Base-by-base conservation (phyloP, 75 land plant species). In the Ceratopteris richardii region DNA sequence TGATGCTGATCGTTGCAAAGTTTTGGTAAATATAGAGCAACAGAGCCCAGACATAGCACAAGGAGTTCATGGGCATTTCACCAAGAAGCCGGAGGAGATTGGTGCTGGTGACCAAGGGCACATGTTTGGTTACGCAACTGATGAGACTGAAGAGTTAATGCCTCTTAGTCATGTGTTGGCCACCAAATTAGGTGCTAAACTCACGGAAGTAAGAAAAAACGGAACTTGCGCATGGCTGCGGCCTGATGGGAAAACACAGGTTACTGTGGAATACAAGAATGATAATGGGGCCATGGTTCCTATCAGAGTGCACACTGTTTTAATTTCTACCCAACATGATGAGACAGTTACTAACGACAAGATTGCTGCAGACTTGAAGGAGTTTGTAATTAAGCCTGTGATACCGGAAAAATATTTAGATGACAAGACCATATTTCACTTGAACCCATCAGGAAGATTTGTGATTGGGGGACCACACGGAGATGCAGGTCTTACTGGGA, bases 301-400 rank as follows among this genome's bases (percentile, higher is more conserved):
- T n/a, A n/a, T n/a, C n/a, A 33, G 80, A 0, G 80, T 77, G 28
- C 80, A 77, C 79, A 74, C 72, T 5, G 79, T 76, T 27, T 43
- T 78, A 43, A 78, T 78, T 63, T 78, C 81, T 24, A 78, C 81
- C 20, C 81, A 78, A 64, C 80, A 78, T 37, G 81, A 78, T 29
- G 80, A 78, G 55, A 76, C 65, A 2, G 80, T 78, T 10, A 75
- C 80, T 73, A n/a, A n/a, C n/a, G n/a, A n/a, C n/a, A n/a, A n/a
- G n/a, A n/a, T n/a, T n/a, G n/a, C n/a, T n/a, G n/a, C n/a, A n/a
- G n/a, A n/a, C n/a, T n/a, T n/a, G n/a, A n/a, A n/a, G n/a, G n/a
- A n/a, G n/a, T n/a, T n/a, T n/a, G n/a, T n/a, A n/a, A n/a, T n/a
- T n/a, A n/a, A n/a, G n/a, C n/a, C n/a, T n/a, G n/a, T n/a, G n/a